These are phyloP conservation scores for Metschnikowia proteae DNA, from an alignment of 805 yeast genomes.

Conservation along the genomic window DNA sequence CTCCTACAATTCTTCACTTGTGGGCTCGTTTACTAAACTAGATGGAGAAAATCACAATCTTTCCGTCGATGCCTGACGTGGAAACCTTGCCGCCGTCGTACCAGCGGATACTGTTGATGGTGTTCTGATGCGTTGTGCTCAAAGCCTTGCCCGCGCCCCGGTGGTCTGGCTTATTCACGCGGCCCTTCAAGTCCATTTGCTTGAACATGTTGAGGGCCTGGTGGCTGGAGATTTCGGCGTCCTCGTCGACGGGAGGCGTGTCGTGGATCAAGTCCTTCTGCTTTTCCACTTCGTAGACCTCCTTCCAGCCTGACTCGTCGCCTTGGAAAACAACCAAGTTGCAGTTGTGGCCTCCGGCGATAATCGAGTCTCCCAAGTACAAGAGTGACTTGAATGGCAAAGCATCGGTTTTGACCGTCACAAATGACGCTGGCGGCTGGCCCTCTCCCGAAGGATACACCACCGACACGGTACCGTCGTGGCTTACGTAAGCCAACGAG, in stretches of 20 bases:
- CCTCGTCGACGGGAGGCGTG: constrained; percentile 44
- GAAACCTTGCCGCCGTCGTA: constrained; percentile 48
- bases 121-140: constrained; percentile 85
- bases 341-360: constrained; percentile 91
- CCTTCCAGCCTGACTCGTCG: constrained; percentile 59
- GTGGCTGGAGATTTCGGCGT: constrained; percentile 60
- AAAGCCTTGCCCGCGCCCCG: constrained; percentile 39
- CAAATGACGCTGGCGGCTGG: constrained; percentile 56
- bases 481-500: constrained; percentile 75
- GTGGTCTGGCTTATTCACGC: constrained; percentile 43
- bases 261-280: constrained; percentile 45
- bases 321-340: constrained; percentile 86
- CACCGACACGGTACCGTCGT: constrained; percentile 79
- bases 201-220: constrained; percentile 89
- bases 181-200: constrained; percentile 93
- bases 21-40: background rate
- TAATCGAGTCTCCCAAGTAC: constrained; percentile 62
- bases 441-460: constrained; percentile 73
- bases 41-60: constrained; percentile 65
- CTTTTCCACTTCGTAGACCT: constrained; percentile 51
- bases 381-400: constrained; percentile 78
- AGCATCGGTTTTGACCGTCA: constrained; percentile 58
- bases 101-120: constrained; percentile 64
- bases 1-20: background rate
- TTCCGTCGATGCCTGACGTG: constrained; percentile 86